Evolutionary conservation across 257 asterid genomes (phyloP).

Genomic region (Solanum gandarillasii): DNA sequence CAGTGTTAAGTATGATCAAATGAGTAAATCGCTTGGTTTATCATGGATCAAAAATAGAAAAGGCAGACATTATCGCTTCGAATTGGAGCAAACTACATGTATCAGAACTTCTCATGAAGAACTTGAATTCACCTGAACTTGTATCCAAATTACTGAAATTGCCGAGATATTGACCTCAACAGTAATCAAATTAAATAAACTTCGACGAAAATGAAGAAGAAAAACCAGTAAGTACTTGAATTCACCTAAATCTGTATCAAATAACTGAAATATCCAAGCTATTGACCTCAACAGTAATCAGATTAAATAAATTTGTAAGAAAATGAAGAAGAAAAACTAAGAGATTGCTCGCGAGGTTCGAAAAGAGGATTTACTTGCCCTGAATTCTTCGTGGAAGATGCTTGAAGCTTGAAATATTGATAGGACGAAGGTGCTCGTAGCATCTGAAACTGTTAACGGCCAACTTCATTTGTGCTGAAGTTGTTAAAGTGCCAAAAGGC

Average conservation of each 20-base stretch:
- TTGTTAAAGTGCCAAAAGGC: neutral
- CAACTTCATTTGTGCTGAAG: neutral
- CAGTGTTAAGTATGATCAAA: neutral
- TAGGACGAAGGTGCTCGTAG: conserved; percentile 8
- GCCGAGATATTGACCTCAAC: neutral
- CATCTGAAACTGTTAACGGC: conserved; percentile 4
- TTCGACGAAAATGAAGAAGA: neutral
- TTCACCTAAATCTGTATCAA: neutral
- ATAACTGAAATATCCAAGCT: neutral
- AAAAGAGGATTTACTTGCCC: conserved; percentile 6
- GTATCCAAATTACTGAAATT: neutral
- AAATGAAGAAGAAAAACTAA: neutral
- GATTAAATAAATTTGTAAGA: neutral
- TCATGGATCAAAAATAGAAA: neutral
- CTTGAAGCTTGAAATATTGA: conserved; percentile 12
- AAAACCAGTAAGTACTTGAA: neutral
- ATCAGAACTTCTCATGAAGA: neutral
- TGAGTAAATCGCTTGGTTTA: neutral
- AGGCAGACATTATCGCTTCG: neutral
- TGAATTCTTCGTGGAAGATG: conserved; percentile 10
- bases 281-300: neutral
- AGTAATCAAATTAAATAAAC: neutral
- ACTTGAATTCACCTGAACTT: neutral
- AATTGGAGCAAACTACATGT: neutral
- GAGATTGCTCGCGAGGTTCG: neutral